Base-by-base conservation (phyloP, 768 basidiomycete genomes). In the Austroboletus eburneus region DNA sequence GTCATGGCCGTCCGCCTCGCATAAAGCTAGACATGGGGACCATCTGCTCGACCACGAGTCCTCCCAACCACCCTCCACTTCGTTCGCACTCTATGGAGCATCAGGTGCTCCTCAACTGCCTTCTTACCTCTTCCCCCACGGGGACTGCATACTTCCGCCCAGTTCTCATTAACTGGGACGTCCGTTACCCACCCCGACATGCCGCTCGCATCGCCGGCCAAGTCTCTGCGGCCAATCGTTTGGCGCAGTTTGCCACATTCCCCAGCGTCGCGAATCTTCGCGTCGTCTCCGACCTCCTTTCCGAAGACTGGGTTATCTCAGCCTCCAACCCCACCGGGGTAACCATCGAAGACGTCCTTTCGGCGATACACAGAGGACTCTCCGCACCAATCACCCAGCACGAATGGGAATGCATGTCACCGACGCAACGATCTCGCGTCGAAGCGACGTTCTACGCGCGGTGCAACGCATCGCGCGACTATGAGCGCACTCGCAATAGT, bases 321-420 rank as follows among this genome's bases (percentile, higher is more conserved):
- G 69, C 66, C 9, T 53, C 58, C n/a, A 77, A 74, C 53, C 62
- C 68, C 7, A 55, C 57, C 0, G 76, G 75, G 9, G 72, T 83
- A 34, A 81, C 79, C 2, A 57, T 83, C 45, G 59, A 58, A n/a
- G 76, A 83, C 38, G 68, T 82, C 18, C 61, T 83, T 4, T 46
- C 66, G 2, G 70, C 72, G n/a, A 75, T 81, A 37, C 66, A 73
- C 58, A 39, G 50, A 12, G 63, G 66, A 27, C 55, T 79, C 20
- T 63, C 63, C 14, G 58, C 39, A 5, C 75, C 66, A 6, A 64
- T 81, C 43, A 65, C 53, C 13, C 65, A 58, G 8, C 42, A 44
- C 1, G 78, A 80, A 47, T 80, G 77, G 73, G 62, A 74, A 9
- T 43, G 49, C 24, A 51, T 77, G 42, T 66, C 69, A 12, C 49